Base-by-base conservation (phyloP, 2,329 filamentous ascomycete genomes). In the Alternaria novae-zelandiae region DNA sequence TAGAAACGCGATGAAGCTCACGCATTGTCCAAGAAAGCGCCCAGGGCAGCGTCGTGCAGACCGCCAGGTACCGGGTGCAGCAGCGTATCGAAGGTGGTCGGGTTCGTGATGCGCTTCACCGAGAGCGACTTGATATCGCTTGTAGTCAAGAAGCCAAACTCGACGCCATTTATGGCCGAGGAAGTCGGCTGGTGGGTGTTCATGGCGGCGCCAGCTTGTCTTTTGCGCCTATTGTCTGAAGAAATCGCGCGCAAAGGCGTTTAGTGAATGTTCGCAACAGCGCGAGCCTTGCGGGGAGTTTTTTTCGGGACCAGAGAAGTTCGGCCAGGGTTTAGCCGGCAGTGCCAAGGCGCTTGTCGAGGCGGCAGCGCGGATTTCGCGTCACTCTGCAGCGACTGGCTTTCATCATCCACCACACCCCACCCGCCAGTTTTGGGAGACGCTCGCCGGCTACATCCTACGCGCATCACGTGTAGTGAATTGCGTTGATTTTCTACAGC, bases 31-130 rank as follows among this genome's bases (percentile, higher is more conserved):
- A 91, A 89, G 87, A 93, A 97, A 57, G 95, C 93, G 28, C 96
- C 96, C 64, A 99, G 86, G 50, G 95, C 94, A 59, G 92, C 88
- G 81, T 97, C 96, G 77, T 99, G 97, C 9, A 99, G 86, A 78
- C 96, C 96, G 63, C 94, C 94, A 13, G 94, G 92, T 10, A 96
- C 88, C 8, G 95, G 94, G 74, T 97, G 94, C 70, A 96, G 86
- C 60, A 97, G 88, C 62, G 89, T 93, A 82, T 98, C 96, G 80
- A 98, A 96, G n/a, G 96, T 97, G 70, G 88, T 92, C 55, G 94
- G 91, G 83, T 96, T 97, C 77, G 96, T 91, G 73, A 99, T 97
- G 81, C 90, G 89, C 84, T 96, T 96, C 70, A 97, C 96, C 9
- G 96, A 99, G 73, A 98, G 89, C 65, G 90, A 87, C 78, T 90